Base-by-base conservation (phyloP, 805 yeast species). In the Candida peoriensis region DNA sequence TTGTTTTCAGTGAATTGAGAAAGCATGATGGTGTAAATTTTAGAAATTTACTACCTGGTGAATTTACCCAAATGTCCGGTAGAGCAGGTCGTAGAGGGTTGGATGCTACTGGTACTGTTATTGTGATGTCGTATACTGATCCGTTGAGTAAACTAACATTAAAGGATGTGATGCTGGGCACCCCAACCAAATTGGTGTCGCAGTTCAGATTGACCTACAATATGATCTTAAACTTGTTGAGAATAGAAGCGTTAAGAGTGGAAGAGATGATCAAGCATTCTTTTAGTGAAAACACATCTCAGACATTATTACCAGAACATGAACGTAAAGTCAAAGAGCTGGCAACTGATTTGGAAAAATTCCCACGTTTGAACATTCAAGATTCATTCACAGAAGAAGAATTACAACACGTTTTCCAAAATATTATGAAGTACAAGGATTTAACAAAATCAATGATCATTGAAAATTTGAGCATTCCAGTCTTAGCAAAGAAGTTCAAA, bases 41-140 rank as follows among this genome's bases (percentile, higher is more conserved):
- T 60, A 72, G 98, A 59, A 75, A 81, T 52, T 67, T 93, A 41
- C 70, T 81, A 8, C 96, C 98, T 0, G 98, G 98, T 36, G 98
- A 93, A 57, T 93, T 90, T 56, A 93, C 97, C 1, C 98, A 90
- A 61, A 93, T 93, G 98, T 89, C 97, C 0, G 98, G 98, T 29
- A 75, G 98, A 60, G 98, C 98, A 0, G 98, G 98, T 41, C 78
- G 98, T 63, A 78, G 98, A 67, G 98, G 98, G 23, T 64, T 93
- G 44, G 98, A 93, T 64, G 64, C 78, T 15, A 86, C 84, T 0
- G 98, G 98, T 54, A 90, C 97, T 0, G 98, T 93, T 10, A 87
- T 93, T 42, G 77, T 89, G 6, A 87, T 93, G 94, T 70, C 94
- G 3, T 84, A 81, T 50, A 78, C 73, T 32, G 73, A 74, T 18